Conservation (phyloP, 75 land plant species). For the Pinus taeda region DNA sequence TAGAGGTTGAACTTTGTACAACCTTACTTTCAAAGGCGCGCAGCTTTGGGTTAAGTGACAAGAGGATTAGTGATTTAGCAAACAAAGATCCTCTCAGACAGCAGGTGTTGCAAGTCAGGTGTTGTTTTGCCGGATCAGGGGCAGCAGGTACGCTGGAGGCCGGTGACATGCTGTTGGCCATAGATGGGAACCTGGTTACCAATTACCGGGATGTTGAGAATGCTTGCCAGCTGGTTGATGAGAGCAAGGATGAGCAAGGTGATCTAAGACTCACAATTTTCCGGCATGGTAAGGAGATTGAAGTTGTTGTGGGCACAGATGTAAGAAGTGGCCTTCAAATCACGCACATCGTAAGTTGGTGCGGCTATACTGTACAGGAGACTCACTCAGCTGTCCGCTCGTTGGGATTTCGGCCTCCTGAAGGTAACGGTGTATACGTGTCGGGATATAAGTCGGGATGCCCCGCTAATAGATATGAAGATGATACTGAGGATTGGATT, state of each 20-base stretch:
- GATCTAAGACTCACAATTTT: slow-evolving; percentile 37
- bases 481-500: slow-evolving; percentile 88
- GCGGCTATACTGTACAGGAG: slow-evolving; percentile 79
- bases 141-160: slow-evolving; percentile 55
- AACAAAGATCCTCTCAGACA: slow-evolving; percentile 79
- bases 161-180: slow-evolving; percentile 53
- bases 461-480: slow-evolving; percentile 77
- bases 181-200: slow-evolving; percentile 66
- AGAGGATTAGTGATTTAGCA: slow-evolving; percentile 80
- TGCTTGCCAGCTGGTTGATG: slow-evolving; percentile 69
- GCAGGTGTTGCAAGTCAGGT: slow-evolving; percentile 81
- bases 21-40: slow-evolving; percentile 59
- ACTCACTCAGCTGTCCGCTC: slow-evolving; percentile 87
- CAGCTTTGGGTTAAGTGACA: slow-evolving; percentile 81
- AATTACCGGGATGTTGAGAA: slow-evolving; percentile 73
- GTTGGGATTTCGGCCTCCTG: slow-evolving; percentile 81
- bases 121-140: slow-evolving; percentile 86
- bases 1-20: too few relatives aligned
- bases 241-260: too few relatives aligned
- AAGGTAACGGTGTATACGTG: slow-evolving; percentile 93
- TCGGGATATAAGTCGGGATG: slow-evolving; percentile 92
- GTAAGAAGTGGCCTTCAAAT: slow-evolving; percentile 82
- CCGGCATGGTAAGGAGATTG: slow-evolving; percentile 54
- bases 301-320: slow-evolving; percentile 72
- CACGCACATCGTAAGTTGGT: slow-evolving; percentile 75